These are phyloP conservation scores for Leptosphaerulina australis DNA, from an alignment of 2,329 filamentous ascomycete species.

Conservation along the genomic window DNA sequence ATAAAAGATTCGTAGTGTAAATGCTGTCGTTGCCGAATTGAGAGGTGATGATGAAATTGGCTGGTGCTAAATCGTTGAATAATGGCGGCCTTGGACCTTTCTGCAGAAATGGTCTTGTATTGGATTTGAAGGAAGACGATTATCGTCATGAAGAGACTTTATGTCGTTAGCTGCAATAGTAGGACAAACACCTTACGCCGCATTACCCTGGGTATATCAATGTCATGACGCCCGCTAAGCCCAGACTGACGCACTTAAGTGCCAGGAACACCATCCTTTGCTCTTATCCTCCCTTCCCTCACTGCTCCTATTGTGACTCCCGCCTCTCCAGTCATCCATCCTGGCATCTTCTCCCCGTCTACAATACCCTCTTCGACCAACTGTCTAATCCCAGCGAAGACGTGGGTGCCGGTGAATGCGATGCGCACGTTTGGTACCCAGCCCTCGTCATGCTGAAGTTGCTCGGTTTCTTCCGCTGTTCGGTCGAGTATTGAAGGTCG, in stretches of 20 bases:
- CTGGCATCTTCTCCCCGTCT: constrained; percentile 79
- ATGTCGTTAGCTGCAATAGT: background rate
- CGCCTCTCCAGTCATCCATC: constrained; percentile 90
- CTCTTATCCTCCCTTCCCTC: constrained; percentile 65
- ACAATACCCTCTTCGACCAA: constrained; percentile 78
- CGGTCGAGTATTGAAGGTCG: constrained; percentile 45
- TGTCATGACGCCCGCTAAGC: constrained; percentile 22
- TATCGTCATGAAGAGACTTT: background rate
- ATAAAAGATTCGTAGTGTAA: too few species aligned
- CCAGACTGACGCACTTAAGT: constrained; percentile 21
- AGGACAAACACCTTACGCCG: constrained; percentile 26
- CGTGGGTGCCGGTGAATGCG: constrained; percentile 75
- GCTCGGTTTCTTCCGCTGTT: constrained; percentile 39
- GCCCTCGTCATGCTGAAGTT: constrained; percentile 30
- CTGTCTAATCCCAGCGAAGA: constrained; percentile 79
- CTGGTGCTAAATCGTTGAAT: too few species aligned
- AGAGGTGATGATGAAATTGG: too few species aligned
- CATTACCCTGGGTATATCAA: constrained; percentile 33
- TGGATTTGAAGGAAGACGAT: background rate
- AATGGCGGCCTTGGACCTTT: too few species aligned
- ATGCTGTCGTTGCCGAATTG: too few species aligned
- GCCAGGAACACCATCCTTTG: constrained; percentile 34
- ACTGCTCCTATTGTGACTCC: constrained; percentile 77
- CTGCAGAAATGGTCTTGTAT: too few species aligned
- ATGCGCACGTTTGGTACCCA: constrained; percentile 69